Percentiles rank a stretch among this genome's conserved stretches.
Evolutionary conservation across 2,329 filamentous ascomycete species (phyloP).

Genomic region (Calonectria honghensis): DNA sequence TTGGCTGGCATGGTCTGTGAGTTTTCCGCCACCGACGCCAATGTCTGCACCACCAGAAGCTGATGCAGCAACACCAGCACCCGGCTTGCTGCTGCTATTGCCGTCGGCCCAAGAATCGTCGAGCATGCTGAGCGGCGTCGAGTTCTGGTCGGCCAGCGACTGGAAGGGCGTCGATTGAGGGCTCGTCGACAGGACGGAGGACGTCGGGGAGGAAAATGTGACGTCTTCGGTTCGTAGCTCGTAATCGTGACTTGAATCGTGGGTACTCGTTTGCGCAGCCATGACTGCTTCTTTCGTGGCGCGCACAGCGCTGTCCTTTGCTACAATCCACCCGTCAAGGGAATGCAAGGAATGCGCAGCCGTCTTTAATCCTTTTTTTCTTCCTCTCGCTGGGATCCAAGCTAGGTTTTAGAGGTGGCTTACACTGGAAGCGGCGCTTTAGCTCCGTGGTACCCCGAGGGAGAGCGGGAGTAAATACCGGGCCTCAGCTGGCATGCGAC

Average conservation of each 20-base stretch:
- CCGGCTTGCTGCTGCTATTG: constrained; percentile 30
- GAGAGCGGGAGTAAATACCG: constrained; percentile 30
- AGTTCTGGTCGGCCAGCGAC: constrained; percentile 56
- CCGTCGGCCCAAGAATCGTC: constrained; percentile 52
- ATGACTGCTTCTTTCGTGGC: constrained; percentile 32
- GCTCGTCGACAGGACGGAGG: constrained; percentile 53
- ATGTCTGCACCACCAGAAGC: constrained; percentile 34
- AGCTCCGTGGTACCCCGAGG: constrained; percentile 36
- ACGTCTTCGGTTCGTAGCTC: constrained; percentile 46
- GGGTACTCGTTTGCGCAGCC: constrained; percentile 36
- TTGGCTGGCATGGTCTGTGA: constrained; percentile 46
- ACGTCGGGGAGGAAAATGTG: constrained; percentile 52
- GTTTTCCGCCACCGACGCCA: constrained; percentile 49
- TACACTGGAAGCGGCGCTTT: constrained; percentile 35
- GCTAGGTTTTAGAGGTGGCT: constrained; percentile 43
- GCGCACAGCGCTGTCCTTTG: constrained; percentile 30
- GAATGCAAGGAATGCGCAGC: constrained; percentile 44
- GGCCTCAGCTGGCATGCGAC: constrained; percentile 49
- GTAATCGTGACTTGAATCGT: constrained; percentile 45
- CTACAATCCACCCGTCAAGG: constrained; percentile 33
- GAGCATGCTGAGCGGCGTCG: constrained; percentile 56
- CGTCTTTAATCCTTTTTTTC: constrained; percentile 47
- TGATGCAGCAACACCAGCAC: constrained; percentile 34
- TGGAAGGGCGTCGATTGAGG: constrained; percentile 54
- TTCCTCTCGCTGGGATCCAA: constrained; percentile 13